Evolutionary conservation across 257 asterid species (phyloP).

Genomic region (Salvia splendens): DNA sequence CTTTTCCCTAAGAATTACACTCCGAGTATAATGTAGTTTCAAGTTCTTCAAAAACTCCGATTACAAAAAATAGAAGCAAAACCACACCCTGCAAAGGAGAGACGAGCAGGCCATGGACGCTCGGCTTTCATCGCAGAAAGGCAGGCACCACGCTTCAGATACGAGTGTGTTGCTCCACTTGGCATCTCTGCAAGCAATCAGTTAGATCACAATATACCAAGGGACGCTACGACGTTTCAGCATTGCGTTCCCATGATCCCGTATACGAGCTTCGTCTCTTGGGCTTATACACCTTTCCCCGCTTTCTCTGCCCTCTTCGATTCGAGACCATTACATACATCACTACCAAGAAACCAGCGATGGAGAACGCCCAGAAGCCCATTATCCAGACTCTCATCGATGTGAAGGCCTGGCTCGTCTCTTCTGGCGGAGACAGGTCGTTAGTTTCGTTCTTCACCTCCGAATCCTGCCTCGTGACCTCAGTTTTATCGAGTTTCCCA

Average conservation of each 20-base stretch:
- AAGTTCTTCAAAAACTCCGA: constrained; percentile 16
- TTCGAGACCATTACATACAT: constrained; percentile 58
- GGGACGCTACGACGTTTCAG: constrained; percentile 35
- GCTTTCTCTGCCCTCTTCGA: constrained; percentile 59
- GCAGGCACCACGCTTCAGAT: background rate
- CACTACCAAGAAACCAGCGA: constrained; percentile 49
- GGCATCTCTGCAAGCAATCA: background rate
- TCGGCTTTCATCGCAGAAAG: constrained; percentile 21
- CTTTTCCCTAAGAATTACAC: constrained; percentile 6
- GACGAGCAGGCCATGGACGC: background rate
- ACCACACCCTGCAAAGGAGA: background rate
- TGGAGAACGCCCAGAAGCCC: constrained; percentile 65
- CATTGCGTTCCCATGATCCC: constrained; percentile 55
- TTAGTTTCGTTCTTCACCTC: constrained; percentile 41
- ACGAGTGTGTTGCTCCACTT: background rate
- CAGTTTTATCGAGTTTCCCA: constrained; percentile 41
- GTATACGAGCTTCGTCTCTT: constrained; percentile 50
- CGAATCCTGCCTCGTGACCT: constrained; percentile 7
- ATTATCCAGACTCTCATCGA: constrained; percentile 74
- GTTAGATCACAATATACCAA: constrained; percentile 19
- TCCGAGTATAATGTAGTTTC: constrained; percentile 16
- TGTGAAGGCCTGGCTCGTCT: constrained; percentile 49
- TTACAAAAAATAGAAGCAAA: constrained; percentile 35
- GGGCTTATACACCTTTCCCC: constrained; percentile 51
- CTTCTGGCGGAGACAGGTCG: constrained; percentile 51